phyloP scores from a whole-genome alignment of 2,329 filamentous ascomycete genomes.

The Aspergillus fijiensis region DNA sequence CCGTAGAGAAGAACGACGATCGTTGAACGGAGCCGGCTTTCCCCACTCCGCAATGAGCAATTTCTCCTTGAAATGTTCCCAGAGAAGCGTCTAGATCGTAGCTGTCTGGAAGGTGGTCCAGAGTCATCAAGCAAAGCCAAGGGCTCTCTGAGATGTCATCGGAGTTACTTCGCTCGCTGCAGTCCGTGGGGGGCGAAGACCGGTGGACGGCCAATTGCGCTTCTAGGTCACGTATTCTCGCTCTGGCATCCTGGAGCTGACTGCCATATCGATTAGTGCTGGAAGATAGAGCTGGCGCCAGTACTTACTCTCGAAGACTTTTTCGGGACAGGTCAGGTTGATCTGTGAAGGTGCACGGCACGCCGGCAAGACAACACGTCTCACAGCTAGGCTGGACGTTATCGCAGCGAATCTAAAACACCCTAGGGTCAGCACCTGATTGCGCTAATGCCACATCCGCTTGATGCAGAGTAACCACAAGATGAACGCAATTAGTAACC shows the following conservation, averaged over 20 bases:
- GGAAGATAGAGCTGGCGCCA: background rate
- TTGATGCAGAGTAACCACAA: background rate
- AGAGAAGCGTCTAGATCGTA: conserved; percentile 20
- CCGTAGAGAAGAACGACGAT: conserved; percentile 16
- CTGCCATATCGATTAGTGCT: conserved; percentile 10
- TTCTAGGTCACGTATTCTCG: conserved; percentile 22
- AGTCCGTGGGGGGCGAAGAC: background rate
- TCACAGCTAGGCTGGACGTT: conserved; percentile 25
- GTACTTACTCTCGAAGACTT: conserved; percentile 22
- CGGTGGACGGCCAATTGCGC: conserved; percentile 2
- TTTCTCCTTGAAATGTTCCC: conserved; percentile 21
- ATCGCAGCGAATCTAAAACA: conserved; percentile 28
- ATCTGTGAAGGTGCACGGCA: conserved; percentile 23
- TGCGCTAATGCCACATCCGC: too few relatives aligned
- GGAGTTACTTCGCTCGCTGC: background rate
- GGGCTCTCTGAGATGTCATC: background rate
- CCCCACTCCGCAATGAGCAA: conserved; percentile 23
- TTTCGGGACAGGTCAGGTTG: conserved; percentile 14
- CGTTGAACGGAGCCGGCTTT: conserved; percentile 17
- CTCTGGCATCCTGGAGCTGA: conserved; percentile 22
- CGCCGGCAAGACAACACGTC: conserved; percentile 21
- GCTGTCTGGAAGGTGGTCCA: conserved; percentile 17
- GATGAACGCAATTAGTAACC: conserved; percentile 10
- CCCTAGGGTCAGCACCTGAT: background rate
- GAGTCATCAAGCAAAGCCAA: background rate